Evolutionary conservation across 176 grass and related monocot genomes (phyloP).

Genomic region (Tillandsia fasciculata): DNA sequence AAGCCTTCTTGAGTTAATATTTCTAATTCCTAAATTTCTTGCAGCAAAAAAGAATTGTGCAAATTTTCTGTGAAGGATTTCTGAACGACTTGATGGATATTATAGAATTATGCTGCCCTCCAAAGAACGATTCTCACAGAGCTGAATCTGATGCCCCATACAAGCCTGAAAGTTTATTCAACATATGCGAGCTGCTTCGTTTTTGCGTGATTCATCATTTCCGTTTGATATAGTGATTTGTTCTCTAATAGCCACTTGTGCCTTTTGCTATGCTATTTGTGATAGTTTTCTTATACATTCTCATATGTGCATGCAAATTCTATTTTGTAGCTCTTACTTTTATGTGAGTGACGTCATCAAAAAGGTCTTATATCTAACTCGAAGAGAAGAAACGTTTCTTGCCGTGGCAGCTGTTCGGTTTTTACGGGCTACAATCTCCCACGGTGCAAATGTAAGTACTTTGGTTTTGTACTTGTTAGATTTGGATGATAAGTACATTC

Average conservation of each 20-base stretch:
- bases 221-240: slow-evolving; percentile 53
- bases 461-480: neutral
- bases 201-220: slow-evolving; percentile 70
- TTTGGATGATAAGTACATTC: no score
- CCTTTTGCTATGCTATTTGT: slow-evolving; percentile 3
- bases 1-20: neutral
- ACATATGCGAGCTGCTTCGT: slow-evolving; percentile 70
- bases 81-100: slow-evolving; percentile 56
- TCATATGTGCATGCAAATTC: neutral
- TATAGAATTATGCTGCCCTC: slow-evolving; percentile 52
- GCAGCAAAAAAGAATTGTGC: slow-evolving; percentile 49
- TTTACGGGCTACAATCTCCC: slow-evolving; percentile 58
- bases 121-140: slow-evolving; percentile 25
- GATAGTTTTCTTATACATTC: neutral
- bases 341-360: slow-evolving; percentile 48
- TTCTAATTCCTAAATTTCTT: slow-evolving; percentile 6
- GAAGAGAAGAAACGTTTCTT: slow-evolving; percentile 55
- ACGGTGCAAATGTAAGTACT: slow-evolving; percentile 38
- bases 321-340: slow-evolving; percentile 45
- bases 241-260: neutral
- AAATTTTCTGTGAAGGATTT: slow-evolving; percentile 52
- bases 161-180: slow-evolving; percentile 56
- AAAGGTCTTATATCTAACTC: slow-evolving; percentile 68
- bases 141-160: slow-evolving; percentile 20
- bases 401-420: slow-evolving; percentile 64